Evolutionary conservation across 2,329 filamentous ascomycete genomes (phyloP).

Genomic region (Botrytis pseudocinerea): DNA sequence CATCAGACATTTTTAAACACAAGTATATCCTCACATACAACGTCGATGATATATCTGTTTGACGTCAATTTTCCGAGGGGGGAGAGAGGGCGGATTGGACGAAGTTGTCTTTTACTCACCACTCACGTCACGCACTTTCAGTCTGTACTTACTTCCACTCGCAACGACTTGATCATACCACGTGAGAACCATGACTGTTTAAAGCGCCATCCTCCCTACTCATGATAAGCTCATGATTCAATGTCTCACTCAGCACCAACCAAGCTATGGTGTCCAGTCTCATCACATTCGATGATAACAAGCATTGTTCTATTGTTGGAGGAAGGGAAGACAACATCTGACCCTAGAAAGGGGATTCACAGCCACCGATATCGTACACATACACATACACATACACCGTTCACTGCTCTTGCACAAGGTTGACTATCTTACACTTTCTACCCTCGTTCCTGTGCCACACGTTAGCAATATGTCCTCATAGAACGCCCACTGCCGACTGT

Average conservation of each 20-base stretch:
- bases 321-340: background rate
- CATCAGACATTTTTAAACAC: background rate
- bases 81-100: background rate
- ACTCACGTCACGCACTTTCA: background rate
- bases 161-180: background rate
- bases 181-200: background rate
- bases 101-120: background rate
- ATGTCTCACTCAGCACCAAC: constrained; percentile 10
- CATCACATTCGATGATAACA: background rate
- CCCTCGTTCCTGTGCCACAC: background rate
- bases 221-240: constrained; percentile 5
- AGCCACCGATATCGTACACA: background rate
- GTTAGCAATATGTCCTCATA: background rate
- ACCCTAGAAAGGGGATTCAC: background rate
- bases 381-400: background rate
- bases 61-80: background rate
- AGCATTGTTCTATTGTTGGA: background rate
- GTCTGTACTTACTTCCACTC: background rate
- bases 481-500: background rate
- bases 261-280: background rate
- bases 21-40: background rate
- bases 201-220: background rate
- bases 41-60: background rate
- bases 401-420: background rate
- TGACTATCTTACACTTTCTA: background rate